Evolutionary conservation across 345 rosid species (phyloP).

Genomic region (Euphorbia pulcherrima): DNA sequence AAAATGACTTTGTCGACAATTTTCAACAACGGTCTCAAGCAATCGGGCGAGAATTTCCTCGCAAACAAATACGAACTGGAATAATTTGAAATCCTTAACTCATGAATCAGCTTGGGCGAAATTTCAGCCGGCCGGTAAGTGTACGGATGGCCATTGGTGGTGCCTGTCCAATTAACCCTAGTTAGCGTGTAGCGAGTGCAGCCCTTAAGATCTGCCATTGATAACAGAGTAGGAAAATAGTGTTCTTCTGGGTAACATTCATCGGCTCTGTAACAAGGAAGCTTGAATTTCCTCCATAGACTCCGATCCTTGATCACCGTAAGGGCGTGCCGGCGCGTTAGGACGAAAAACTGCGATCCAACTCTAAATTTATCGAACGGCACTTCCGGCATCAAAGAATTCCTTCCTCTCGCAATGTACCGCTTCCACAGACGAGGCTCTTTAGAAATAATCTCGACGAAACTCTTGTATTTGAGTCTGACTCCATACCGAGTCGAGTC

Average conservation of each 20-base stretch:
- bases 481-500: slow-evolving; percentile 41
- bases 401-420: slow-evolving; percentile 67
- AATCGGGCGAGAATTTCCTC: slow-evolving; percentile 85
- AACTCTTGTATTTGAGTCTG: slow-evolving; percentile 55
- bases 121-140: slow-evolving; percentile 59
- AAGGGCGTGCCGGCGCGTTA: slow-evolving; percentile 75
- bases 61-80: slow-evolving; percentile 81
- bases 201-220: slow-evolving; percentile 72
- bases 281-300: slow-evolving; percentile 75
- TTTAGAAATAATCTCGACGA: slow-evolving; percentile 61
- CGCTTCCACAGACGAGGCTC: slow-evolving; percentile 80
- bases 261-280: slow-evolving; percentile 65
- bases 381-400: slow-evolving; percentile 78
- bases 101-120: slow-evolving; percentile 46
- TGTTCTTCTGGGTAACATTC: slow-evolving; percentile 97
- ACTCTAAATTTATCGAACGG: slow-evolving; percentile 60
- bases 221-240: slow-evolving; percentile 82
- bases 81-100: slow-evolving; percentile 57
- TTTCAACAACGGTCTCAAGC: slow-evolving; percentile 68
- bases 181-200: slow-evolving; percentile 67
- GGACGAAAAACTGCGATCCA: slow-evolving; percentile 89
- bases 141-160: slow-evolving; percentile 79
- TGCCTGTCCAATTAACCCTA: slow-evolving; percentile 87
- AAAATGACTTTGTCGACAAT: slow-evolving; percentile 73
- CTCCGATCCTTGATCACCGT: slow-evolving; percentile 58